Evolutionary conservation across 768 basidiomycete species (phyloP).

Genomic region (Podaxis rugospora): DNA sequence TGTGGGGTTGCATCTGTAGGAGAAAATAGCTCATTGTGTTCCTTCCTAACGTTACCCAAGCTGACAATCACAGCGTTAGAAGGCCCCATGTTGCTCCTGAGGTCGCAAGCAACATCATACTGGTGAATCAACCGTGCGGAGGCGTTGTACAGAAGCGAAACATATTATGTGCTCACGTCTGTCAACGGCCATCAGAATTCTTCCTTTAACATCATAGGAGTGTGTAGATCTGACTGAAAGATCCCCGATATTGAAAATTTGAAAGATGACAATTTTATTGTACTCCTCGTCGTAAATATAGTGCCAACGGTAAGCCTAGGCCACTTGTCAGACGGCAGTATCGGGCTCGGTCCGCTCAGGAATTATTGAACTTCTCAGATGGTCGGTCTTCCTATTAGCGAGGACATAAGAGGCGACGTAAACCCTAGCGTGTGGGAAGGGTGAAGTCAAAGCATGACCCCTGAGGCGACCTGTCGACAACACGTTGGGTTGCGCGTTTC

Average conservation of each 20-base stretch:
- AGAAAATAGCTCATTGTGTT: conserved; percentile 16
- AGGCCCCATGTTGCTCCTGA: neutral
- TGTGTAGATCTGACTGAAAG: neutral
- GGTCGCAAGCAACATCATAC: neutral
- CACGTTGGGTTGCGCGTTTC: neutral
- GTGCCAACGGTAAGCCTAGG: neutral
- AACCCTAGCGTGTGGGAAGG: neutral
- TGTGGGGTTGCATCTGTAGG: neutral
- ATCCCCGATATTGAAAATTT: neutral
- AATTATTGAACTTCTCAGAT: neutral
- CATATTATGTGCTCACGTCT: neutral
- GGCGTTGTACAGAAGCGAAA: neutral
- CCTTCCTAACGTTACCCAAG: neutral
- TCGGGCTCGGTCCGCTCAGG: neutral
- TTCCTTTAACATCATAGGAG: neutral
- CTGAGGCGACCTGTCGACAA: neutral
- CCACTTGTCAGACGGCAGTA: neutral
- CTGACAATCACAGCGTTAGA: neutral
- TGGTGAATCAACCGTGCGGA: neutral
- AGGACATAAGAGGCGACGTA: neutral
- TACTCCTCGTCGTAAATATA: neutral
- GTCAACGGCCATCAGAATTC: neutral
- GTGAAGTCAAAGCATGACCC: neutral
- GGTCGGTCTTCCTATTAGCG: neutral
- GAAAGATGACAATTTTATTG: neutral